These are phyloP conservation scores for Penicillium egyptiacum DNA, from an alignment of 495 filamentous ascomycete species.

Conservation along the genomic window DNA sequence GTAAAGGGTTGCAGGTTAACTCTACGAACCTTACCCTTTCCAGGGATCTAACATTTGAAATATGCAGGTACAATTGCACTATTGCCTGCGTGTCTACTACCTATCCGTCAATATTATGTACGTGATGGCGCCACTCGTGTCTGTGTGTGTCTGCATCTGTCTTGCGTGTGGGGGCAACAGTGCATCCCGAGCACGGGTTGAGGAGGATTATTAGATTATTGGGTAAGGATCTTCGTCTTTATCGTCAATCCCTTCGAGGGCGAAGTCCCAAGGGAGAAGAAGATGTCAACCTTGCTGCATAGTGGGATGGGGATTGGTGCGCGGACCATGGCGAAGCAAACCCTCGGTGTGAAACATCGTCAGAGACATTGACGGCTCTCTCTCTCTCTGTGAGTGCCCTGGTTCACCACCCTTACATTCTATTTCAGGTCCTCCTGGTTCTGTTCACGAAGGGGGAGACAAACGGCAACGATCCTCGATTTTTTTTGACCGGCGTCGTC, in stretches of 20 bases:
- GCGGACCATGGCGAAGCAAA: not conserved
- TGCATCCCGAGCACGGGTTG: slow-evolving; percentile 11
- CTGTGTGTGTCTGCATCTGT: slow-evolving; percentile 7
- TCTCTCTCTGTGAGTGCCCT: not conserved
- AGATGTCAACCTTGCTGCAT: not conserved
- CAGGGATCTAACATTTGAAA: not conserved
- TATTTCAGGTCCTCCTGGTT: not conserved
- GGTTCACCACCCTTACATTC: slow-evolving; percentile 11
- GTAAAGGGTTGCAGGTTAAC: not conserved
- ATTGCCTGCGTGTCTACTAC: not conserved
- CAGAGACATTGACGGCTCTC: not conserved
- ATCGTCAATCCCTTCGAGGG: not conserved
- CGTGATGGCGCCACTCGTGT: slow-evolving; percentile 9
- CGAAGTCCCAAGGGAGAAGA: not conserved
- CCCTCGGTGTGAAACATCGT: slow-evolving; percentile 6
- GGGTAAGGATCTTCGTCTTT: not conserved
- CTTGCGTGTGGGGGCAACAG: not conserved
- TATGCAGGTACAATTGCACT: slow-evolving; percentile 8
- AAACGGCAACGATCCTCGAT: slow-evolving; percentile 10
- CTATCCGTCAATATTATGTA: slow-evolving; percentile 6
- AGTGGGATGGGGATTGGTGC: slow-evolving; percentile 4
- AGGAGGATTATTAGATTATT: slow-evolving; percentile 4
- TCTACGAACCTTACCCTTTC: not conserved
- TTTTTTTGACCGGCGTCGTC: not conserved
- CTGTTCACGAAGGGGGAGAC: not conserved